phyloP scores from a whole-genome alignment of 768 basidiomycete species.

The Phlegmacium glaucopus region DNA sequence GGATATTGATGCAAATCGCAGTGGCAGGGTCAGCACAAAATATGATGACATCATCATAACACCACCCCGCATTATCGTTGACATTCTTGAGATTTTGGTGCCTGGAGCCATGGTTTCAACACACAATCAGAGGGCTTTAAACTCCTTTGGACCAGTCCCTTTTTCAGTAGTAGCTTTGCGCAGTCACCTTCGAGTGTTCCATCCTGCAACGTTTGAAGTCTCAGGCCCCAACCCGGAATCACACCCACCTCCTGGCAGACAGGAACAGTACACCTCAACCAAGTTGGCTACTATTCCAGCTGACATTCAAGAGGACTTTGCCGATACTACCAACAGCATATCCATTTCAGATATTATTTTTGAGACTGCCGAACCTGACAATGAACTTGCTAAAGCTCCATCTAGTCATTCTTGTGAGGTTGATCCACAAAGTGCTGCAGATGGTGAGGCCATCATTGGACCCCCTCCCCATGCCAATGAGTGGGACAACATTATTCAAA shows the following conservation, averaged over 20 bases:
- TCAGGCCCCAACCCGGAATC: too few species aligned
- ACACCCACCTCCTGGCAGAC: neutral
- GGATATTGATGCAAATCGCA: too few species aligned
- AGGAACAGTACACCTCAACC: neutral
- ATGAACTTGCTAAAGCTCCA: neutral
- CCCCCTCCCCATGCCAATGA: neutral
- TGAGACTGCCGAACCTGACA: neutral
- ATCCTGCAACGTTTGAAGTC: neutral
- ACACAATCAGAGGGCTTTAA: constrained; percentile 10
- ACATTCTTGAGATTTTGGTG: constrained; percentile 9
- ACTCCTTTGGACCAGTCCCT: constrained; percentile 11
- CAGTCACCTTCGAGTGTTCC: constrained; percentile 5
- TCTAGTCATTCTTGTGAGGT: neutral
- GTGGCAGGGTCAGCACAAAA: neutral
- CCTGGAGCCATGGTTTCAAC: constrained; percentile 16
- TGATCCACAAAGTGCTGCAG: neutral
- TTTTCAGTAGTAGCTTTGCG: constrained; percentile 11
- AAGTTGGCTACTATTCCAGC: neutral
- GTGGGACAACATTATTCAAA: constrained; percentile 8
- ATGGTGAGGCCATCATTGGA: neutral
- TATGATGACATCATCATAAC: constrained; percentile 11
- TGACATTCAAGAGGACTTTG: neutral
- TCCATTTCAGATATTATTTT: neutral
- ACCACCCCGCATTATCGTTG: constrained; percentile 5
- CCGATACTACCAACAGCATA: neutral